Conservation (phyloP, 2,329 filamentous ascomycete species). For the Talaromyces sp. region DNA sequence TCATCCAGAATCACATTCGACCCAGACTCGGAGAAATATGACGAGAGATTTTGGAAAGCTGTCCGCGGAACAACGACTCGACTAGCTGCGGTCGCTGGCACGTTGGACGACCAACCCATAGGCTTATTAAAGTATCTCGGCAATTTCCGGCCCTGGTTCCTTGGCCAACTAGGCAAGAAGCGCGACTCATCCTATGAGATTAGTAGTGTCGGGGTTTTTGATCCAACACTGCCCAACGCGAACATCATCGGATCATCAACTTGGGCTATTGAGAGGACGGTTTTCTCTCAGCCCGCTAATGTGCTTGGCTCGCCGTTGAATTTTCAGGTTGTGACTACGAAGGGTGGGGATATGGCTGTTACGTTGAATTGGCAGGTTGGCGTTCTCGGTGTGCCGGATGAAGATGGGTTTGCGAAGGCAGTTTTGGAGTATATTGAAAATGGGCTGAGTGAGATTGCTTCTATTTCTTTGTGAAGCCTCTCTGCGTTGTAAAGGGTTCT, state of each 20-base stretch:
- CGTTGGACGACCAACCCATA: slow-evolving; percentile 39
- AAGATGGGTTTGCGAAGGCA: slow-evolving; percentile 20
- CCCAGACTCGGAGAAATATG: background rate
- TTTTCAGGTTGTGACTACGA: slow-evolving; percentile 43
- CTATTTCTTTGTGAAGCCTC: background rate
- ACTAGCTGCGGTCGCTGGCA: slow-evolving; percentile 1
- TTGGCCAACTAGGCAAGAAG: slow-evolving; percentile 35
- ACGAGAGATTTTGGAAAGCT: background rate
- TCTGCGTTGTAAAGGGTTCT: too few relatives aligned
- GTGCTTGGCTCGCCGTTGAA: slow-evolving; percentile 36
- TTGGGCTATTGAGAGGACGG: slow-evolving; percentile 32
- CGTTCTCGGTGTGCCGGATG: slow-evolving; percentile 37
- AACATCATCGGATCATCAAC: background rate
- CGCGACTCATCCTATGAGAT: slow-evolving; percentile 45
- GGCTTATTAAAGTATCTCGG: slow-evolving; percentile 43
- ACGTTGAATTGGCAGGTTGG: slow-evolving; percentile 45
- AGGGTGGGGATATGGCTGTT: slow-evolving; percentile 38
- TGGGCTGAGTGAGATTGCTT: background rate
- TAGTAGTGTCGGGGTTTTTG: slow-evolving; percentile 45
- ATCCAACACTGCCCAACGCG: slow-evolving; percentile 16
- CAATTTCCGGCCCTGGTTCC: slow-evolving; percentile 40
- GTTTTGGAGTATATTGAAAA: background rate
- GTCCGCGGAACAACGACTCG: background rate
- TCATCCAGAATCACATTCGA: slow-evolving; percentile 18
- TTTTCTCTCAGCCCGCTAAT: slow-evolving; percentile 47